Conservation (phyloP, 73 alveolate genomes). For the Loxodes magnus region DNA sequence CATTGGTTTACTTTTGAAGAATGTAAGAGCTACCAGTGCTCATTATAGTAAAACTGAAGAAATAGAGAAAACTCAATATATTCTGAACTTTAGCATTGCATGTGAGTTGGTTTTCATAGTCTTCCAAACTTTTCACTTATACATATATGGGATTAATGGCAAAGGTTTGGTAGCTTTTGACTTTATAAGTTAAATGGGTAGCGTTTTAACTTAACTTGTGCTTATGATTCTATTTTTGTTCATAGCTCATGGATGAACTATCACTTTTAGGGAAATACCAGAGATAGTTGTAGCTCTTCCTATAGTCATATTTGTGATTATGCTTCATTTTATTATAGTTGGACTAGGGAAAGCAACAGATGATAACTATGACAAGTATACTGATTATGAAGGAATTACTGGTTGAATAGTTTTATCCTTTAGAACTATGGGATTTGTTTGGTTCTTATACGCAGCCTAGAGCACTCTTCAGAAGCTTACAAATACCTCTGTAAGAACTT, state of each 20-base stretch:
- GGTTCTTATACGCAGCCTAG: background rate
- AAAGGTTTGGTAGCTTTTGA: slow-evolving; percentile 3
- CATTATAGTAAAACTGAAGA: background rate
- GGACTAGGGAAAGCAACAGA: slow-evolving; percentile 8
- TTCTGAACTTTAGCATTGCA: background rate
- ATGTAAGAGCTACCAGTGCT: background rate
- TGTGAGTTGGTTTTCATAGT: slow-evolving; percentile 4
- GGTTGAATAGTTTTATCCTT: slow-evolving; percentile 1
- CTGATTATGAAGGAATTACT: slow-evolving; percentile 12
- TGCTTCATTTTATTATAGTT: background rate
- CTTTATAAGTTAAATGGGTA: background rate
- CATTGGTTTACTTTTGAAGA: background rate
- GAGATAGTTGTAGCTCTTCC: slow-evolving; percentile 8
- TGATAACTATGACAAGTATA: slow-evolving; percentile 1
- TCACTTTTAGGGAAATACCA: background rate
- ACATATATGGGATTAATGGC: slow-evolving; percentile 5
- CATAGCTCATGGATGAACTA: slow-evolving; percentile 11
- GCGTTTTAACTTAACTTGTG: background rate
- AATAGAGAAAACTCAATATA: background rate
- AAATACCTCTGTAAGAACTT: background rate
- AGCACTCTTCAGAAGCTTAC: background rate
- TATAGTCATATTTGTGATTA: background rate
- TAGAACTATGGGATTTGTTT: background rate
- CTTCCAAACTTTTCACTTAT: slow-evolving; percentile 3
- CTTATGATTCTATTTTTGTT: background rate